Evolutionary conservation across 345 rosid species (phyloP), one percentile per base, ranked within the genome.

Genomic region (Hypericum perforatum): DNA sequence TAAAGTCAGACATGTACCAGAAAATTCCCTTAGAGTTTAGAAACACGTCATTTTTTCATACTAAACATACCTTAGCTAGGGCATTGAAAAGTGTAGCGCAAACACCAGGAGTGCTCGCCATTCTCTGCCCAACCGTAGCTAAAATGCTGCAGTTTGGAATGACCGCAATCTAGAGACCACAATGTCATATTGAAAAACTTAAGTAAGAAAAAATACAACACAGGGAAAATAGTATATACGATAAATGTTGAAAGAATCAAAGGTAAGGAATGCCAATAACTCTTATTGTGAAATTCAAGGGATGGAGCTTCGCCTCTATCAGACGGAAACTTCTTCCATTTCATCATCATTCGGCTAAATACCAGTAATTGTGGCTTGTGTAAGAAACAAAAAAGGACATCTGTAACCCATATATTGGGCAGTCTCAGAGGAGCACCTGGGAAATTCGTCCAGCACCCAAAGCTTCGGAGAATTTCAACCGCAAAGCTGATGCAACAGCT

Each of bases 41-140:
- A 11, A 51, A 0, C 36, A 6, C 22, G 41, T 36, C 57, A 45
- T 32, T 39, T 53, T 58, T 67, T 22, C 32, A 22, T 22, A 22
- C 32, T 4, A 4, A 22, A 22, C 4, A 4, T 64, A 92, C 99
- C 94, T 92, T 89, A 6, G 97, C 97, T 52, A 89, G 63, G 49
- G 95, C 99, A 80, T 78, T 82, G 76, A 92, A 92, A 72, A 92
- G 87, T n/a, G 95, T 85, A 52, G 91, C 86, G 70, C 94, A 82
- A 53, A 92, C 99, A 60, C 99, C 97, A 53, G 97, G 95, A 51
- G 99, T 92, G 45, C 99, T 92, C 0, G 99, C 95, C 99, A 92
- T 92, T 74, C 84, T 89, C 86, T 89, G 97, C 56, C 99, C 99
- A 52, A 92, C 97, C 22, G 97, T 63, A 43, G 99, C 97, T 70